Percentiles rank a stretch among this genome's conserved stretches.
Conservation (phyloP, 164 flowering plant genomes). For the Vitis cinerea region DNA sequence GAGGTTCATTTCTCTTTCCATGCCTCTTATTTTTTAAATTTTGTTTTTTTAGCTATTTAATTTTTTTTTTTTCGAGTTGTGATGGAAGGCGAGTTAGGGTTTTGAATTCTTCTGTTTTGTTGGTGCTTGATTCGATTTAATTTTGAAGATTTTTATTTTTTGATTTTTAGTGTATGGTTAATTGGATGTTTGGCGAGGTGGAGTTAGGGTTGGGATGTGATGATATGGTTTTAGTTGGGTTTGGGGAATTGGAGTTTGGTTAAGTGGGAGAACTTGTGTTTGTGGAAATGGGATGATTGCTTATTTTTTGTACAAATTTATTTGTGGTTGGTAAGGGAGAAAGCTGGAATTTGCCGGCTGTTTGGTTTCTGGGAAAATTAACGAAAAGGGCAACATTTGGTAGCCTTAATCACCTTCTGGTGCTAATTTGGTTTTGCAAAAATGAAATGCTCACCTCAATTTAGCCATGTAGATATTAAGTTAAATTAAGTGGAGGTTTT, state of each 20-base stretch:
- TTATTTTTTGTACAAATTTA: too few relatives aligned
- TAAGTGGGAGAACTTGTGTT: neutral
- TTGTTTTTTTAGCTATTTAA: too few relatives aligned
- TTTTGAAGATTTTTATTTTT: neutral
- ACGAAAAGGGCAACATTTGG: neutral
- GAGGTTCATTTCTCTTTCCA: constrained; percentile 43
- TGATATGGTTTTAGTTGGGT: neutral
- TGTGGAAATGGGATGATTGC: too few relatives aligned
- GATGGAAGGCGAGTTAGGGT: constrained; percentile 7
- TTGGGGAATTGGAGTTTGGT: neutral
- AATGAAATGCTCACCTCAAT: too few relatives aligned
- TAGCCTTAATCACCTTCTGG: neutral
- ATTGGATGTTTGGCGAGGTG: neutral
- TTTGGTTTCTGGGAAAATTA: neutral
- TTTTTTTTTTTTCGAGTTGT: neutral
- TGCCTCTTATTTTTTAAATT: neutral
- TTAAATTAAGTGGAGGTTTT: too few relatives aligned
- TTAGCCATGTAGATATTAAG: too few relatives aligned
- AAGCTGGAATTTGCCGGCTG: neutral
- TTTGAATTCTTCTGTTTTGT: neutral
- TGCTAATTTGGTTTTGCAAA: too few relatives aligned
- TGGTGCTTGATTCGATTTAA: neutral
- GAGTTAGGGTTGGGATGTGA: neutral
- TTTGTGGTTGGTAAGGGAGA: too few relatives aligned
- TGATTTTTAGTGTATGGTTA: neutral